Base-by-base conservation (phyloP, 2,329 filamentous ascomycete genomes). In the Trichoderma brevicompactum region DNA sequence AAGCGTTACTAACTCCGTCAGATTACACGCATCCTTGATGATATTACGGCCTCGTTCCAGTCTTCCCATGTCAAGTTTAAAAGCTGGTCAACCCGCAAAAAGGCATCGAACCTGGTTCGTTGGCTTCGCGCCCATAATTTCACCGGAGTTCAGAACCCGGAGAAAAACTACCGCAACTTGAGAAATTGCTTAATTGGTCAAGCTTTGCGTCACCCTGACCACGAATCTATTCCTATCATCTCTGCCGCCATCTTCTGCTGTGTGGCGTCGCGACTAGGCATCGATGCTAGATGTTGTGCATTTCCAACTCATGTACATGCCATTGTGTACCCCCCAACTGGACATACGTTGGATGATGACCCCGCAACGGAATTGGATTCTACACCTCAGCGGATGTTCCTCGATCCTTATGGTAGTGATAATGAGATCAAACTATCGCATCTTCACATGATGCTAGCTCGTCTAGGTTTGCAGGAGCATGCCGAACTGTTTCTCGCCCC, bases 131-230 rank as follows among this genome's bases (percentile, higher is more conserved):
- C 78, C 2, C 84, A 87, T 43, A 87, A 90, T 63, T 84, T 96
- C 69, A 87, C 86, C 1, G 93, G 93, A 50, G 84, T 92, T 65
- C 81, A 83, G n/a, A 79, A 87, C n/a, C 80, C 82, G 5, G 85
- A 87, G 7, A 75, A 80, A 48, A 86, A 89, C 63, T 97, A 95
- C 74, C 88, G 92, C 70, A 89, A 90, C 66, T 78, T 98, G 65
- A 87, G 91, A 68, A 96, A 98, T 76, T 96, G 92, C 71, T 91
- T 97, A 71, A 88, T 99, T 64, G 92, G 92, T 9, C 83, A 96
- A 67, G 92, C 91, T 4, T 81, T 98, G 49, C 88, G 87, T 41
- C 88, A 91, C 56, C 79, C 85, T 7, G 83, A 85, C 0, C 92
- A 96, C 72, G 88, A 91, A 34, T 94, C 93, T 1, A 82, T 97